Base-by-base conservation (phyloP, 164 flowering plant genomes). In the Chloranthus sessilifolius region DNA sequence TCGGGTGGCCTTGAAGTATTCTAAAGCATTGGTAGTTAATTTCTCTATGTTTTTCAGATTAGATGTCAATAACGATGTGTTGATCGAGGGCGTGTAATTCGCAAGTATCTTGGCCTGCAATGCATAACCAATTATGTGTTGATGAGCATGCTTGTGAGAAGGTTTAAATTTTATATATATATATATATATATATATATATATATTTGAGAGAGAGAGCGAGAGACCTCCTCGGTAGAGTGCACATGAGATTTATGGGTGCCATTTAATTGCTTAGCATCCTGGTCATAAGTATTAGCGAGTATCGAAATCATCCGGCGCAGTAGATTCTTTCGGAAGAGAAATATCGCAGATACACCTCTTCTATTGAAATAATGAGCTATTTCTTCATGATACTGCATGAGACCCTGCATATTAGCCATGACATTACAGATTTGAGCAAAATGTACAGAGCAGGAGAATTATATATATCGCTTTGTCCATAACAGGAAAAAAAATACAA, bases 171-270 rank as follows among this genome's bases (percentile, higher is more conserved):
- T n/a, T n/a, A n/a, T n/a, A n/a, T n/a, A n/a, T n/a, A n/a, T n/a
- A n/a, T n/a, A n/a, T n/a, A n/a, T n/a, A n/a, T n/a, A n/a, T n/a
- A n/a, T n/a, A n/a, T n/a, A n/a, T n/a, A n/a, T n/a, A n/a, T n/a
- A n/a, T n/a, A n/a, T n/a, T n/a, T n/a, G 38, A 8, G 7, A 26
- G 8, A 34, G 37, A 9, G 16, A 3, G 28, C 12, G 33, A 29
- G 19, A 50, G 56, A 79, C 88, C 85, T 82, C 85, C 4, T 33
- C 22, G 6, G 58, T 39, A 5, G 83, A 77, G 58, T 82, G 88
- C 24, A 74, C 79, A 25, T 82, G 85, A 53, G 89, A 80, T 62
- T 77, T 80, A 76, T 82, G 89, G 41, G 85, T 82, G 28, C 85
- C 85, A 62, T 80, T 75, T 25, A 82, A 48, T 45, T 60, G 74